Conservation (phyloP, 140 eudicot species). For the Flaveria floridana region DNA sequence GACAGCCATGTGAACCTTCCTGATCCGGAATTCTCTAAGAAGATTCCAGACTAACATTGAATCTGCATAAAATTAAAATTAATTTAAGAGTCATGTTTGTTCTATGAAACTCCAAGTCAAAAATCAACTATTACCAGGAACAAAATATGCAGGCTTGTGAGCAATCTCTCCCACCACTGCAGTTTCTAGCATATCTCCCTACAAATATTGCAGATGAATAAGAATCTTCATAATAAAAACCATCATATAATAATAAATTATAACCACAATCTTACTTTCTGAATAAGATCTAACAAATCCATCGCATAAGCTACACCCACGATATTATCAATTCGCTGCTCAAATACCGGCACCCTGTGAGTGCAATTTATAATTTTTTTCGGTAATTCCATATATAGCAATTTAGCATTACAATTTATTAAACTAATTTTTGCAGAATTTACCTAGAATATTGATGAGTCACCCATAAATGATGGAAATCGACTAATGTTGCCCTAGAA, state of each 20-base stretch:
- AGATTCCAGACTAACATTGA: slow-evolving; percentile 99
- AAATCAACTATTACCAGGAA: slow-evolving; percentile 69
- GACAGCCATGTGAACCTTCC: slow-evolving; percentile 99
- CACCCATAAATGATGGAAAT: slow-evolving; percentile 87
- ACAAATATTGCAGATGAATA: slow-evolving; percentile 36
- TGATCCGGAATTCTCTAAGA: slow-evolving; percentile 88
- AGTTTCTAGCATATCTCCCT: slow-evolving; percentile 77
- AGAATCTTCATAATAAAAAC: slow-evolving; percentile 16
- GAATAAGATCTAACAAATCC: slow-evolving; percentile 88
- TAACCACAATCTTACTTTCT: slow-evolving; percentile 51
- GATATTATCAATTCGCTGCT: slow-evolving; percentile 89
- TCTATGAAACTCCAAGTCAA: not conserved
- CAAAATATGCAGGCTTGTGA: slow-evolving; percentile 97
- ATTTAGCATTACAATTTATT: not conserved
- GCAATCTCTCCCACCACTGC: slow-evolving; percentile 81
- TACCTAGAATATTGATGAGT: slow-evolving; percentile 97
- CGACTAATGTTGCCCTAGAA: slow-evolving; percentile 72
- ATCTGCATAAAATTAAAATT: slow-evolving; percentile 48
- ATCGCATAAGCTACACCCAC: slow-evolving; percentile 98
- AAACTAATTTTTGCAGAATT: not conserved
- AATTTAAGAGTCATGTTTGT: not conserved
- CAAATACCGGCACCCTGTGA: slow-evolving; percentile 93
- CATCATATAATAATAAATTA: not conserved
- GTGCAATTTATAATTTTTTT: slow-evolving; percentile 4
- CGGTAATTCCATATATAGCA: not conserved